These are phyloP conservation scores for Helianthus tuberosus DNA, from an alignment of 129 eudicot species.

Conservation along the genomic window DNA sequence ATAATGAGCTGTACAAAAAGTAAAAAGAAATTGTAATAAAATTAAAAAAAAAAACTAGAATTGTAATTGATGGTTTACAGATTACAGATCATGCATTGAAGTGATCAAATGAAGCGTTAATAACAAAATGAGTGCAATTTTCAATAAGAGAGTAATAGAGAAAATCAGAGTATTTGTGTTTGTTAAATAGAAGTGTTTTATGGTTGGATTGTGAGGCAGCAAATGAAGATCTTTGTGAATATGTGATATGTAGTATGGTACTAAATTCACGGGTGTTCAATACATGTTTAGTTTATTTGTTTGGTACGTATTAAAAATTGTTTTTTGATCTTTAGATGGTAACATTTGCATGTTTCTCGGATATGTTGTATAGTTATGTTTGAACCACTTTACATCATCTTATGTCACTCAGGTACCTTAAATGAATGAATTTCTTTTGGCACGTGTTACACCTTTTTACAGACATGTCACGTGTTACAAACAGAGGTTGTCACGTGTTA, in stretches of 20 bases:
- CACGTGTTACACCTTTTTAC: too few relatives aligned
- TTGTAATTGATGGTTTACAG: slow-evolving; percentile 10
- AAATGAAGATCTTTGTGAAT: slow-evolving; percentile 20
- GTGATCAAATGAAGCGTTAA: slow-evolving; percentile 14
- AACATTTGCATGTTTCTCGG: too few relatives aligned
- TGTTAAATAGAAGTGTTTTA: too few relatives aligned
- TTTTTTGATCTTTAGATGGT: too few relatives aligned
- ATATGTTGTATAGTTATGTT: too few relatives aligned
- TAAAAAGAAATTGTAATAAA: slow-evolving; percentile 10
- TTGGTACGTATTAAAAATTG: background rate
- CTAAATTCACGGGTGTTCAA: background rate
- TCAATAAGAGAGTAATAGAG: background rate
- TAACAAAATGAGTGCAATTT: background rate
- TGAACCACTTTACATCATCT: too few relatives aligned
- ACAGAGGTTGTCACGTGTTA: too few relatives aligned
- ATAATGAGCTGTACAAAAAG: slow-evolving; percentile 44
- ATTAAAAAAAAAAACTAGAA: slow-evolving; percentile 6
- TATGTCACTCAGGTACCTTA: too few relatives aligned
- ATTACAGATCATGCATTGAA: slow-evolving; percentile 28
- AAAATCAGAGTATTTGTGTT: background rate
- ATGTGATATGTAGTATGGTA: background rate
- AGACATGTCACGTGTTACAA: too few relatives aligned
- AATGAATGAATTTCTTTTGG: too few relatives aligned
- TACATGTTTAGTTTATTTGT: background rate
- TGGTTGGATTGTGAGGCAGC: background rate